phyloP scores from a whole-genome alignment of 192 early-diverging fungal genomes.

The Rhizophagus clarus region DNA sequence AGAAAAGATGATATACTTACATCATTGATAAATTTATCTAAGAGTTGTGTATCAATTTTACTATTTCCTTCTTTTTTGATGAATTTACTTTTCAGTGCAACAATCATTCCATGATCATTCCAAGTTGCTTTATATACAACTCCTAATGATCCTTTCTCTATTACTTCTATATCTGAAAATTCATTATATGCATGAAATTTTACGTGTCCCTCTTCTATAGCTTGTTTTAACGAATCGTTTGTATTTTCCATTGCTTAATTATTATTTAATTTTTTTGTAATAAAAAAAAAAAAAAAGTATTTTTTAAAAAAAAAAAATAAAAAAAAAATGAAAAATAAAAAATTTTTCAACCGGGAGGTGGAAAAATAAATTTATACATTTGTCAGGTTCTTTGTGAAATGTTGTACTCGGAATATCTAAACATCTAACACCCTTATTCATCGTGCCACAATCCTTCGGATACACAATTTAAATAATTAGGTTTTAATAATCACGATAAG shows the following conservation, averaged over 20 bases:
- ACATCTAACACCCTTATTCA: too few relatives aligned
- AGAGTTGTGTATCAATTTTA: neutral
- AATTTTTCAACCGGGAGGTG: too few relatives aligned
- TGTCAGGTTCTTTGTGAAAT: too few relatives aligned
- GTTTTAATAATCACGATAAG: too few relatives aligned
- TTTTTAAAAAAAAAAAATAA: too few relatives aligned
- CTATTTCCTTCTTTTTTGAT: neutral
- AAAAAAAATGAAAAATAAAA: too few relatives aligned
- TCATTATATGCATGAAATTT: slow-evolving; percentile 9
- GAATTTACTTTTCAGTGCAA: neutral
- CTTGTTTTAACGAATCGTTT: neutral
- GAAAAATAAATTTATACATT: too few relatives aligned
- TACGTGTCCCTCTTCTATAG: neutral
- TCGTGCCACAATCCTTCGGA: too few relatives aligned
- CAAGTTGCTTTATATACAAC: neutral
- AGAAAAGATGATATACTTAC: neutral
- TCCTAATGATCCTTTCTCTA: neutral
- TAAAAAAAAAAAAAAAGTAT: too few relatives aligned
- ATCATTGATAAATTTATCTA: slow-evolving; percentile 4
- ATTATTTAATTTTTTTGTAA: neutral
- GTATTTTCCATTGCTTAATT: neutral
- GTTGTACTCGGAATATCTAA: too few relatives aligned
- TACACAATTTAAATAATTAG: too few relatives aligned
- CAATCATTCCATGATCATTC: neutral
- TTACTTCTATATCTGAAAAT: neutral